Conservation (phyloP, 2,329 filamentous ascomycete genomes). For the Fusarium sp. region DNA sequence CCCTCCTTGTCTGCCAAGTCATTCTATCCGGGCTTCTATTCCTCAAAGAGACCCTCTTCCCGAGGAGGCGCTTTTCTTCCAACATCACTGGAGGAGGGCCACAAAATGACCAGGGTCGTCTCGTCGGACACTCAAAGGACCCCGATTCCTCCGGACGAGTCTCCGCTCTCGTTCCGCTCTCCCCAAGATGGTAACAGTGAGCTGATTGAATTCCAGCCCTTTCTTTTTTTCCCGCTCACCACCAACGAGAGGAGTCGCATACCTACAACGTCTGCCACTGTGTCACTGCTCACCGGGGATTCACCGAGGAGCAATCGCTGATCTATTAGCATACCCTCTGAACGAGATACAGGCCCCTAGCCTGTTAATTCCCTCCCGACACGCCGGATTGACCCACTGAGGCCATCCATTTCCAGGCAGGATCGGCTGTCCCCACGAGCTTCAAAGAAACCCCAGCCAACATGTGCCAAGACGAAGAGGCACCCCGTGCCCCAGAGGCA, state of each 20-base stretch:
- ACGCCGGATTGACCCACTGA: background rate
- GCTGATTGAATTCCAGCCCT: background rate
- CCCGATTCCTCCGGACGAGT: background rate
- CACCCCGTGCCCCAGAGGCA: constrained; percentile 2
- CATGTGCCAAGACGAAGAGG: constrained; percentile 10
- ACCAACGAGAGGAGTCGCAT: background rate
- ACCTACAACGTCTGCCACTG: background rate
- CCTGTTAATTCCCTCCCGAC: background rate
- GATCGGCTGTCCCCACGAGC: background rate
- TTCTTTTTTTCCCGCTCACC: background rate
- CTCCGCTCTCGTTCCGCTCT: background rate
- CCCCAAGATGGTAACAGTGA: background rate
- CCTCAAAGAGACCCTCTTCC: background rate
- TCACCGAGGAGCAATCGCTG: background rate
- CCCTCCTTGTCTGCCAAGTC: background rate
- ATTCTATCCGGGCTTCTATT: background rate
- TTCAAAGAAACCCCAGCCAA: background rate
- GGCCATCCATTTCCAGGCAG: background rate
- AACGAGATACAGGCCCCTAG: background rate
- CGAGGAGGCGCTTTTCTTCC: background rate
- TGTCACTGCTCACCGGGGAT: background rate
- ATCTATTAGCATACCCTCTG: background rate
- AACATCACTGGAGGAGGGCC: background rate
- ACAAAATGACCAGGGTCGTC: background rate
- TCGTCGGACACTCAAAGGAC: background rate